Evolutionary conservation across 345 rosid genomes (phyloP), one percentile per base, ranked within the genome.

Genomic region (Lepidium aucheri): DNA sequence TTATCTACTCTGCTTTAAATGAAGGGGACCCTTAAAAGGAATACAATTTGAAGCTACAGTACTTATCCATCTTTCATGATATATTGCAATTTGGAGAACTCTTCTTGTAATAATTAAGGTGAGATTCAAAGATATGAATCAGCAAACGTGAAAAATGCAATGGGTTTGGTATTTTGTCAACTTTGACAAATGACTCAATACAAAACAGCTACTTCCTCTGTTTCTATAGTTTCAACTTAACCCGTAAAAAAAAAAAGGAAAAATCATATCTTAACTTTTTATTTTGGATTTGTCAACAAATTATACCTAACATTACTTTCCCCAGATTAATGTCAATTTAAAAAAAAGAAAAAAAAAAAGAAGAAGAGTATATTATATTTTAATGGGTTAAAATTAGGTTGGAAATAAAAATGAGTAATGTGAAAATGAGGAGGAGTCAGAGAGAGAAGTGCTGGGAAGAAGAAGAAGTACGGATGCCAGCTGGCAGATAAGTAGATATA

Each of bases 401-500:
- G 32, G 38, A 22, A 56, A 57, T 3, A 13, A 18, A 24, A 11
- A 46, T 35, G 32, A 12, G 28, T 47, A 72, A 59, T 18, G 65
- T 63, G 65, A 63, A 63, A 63, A 45, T 16, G 3, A 7, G 64
- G 3, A 24, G 26, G 26, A 24, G 26, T 24, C 26, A 24, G 26
- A 24, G 26, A 24, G 26, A 15, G 8, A 39, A 18, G 45, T 39
- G 60, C 30, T 53, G 38, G 26, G 30, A 20, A 20, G 30, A 51
- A 60, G 61, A 20, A 22, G 43, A 24, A 30, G 70, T 63, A 71
- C 59, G 65, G 75, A 47, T 13, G 49, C 42, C 75, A 71, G 53
- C 36, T 46, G 75, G 35, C 68, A 69, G 30, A 26, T 26, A 26
- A 26, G 8, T 22, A 30, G n/a, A 15, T 40, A 8, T 15, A 12